These are phyloP conservation scores for Polyporus arcularius DNA, from an alignment of 768 basidiomycete species.

Conservation along the genomic window DNA sequence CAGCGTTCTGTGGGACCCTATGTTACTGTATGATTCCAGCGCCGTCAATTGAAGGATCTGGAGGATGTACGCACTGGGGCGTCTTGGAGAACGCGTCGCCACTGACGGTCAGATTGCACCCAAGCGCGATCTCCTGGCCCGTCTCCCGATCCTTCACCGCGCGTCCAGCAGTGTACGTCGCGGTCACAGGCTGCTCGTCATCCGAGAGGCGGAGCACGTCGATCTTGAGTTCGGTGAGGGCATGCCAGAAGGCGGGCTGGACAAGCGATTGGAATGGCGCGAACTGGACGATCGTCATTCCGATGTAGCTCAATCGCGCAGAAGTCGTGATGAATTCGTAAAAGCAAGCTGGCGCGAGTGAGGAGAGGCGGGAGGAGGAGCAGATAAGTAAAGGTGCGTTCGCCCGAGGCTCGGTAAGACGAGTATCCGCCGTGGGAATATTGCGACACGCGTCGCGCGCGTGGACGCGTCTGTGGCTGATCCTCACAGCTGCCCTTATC, in stretches of 20 bases:
- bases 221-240: conserved; percentile 86
- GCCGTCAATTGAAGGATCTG: no score
- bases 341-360: no score
- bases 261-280: conserved; percentile 85
- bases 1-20: conserved; percentile 51
- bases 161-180: conserved; percentile 69
- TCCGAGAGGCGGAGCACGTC: conserved; percentile 86
- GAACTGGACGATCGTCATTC: conserved; percentile 78
- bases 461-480: no score
- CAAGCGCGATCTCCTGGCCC: conserved; percentile 70
- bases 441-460: no score
- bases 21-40: not conserved
- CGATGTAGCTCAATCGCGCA: not conserved
- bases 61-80: conserved; percentile 40
- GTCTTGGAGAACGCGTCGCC: conserved; percentile 61
- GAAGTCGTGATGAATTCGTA: no score
- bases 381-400: no score
- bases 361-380: no score
- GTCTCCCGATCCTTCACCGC: conserved; percentile 77
- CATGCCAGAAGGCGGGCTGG: conserved; percentile 92
- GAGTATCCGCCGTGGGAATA: no score
- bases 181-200: conserved; percentile 61
- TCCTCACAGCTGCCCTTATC: no score
- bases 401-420: no score
- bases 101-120: conserved; percentile 64